phyloP scores from a whole-genome alignment of 2,329 filamentous ascomycete genomes.

The Phaeosphaeriaceae sp. region DNA sequence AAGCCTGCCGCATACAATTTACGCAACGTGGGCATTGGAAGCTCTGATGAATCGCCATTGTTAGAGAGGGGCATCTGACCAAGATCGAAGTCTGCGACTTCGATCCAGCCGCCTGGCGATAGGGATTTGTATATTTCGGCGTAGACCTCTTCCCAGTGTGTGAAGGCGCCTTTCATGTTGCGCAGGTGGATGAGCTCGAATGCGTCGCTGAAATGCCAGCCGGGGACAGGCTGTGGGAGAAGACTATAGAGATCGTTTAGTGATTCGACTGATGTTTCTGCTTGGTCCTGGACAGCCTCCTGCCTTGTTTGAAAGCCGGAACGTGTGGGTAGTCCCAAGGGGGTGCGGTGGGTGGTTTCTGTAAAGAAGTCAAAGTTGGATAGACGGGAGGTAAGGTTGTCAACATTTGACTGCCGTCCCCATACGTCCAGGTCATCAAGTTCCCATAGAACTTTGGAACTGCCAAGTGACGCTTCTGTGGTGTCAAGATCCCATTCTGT shows the following conservation, averaged over 20 bases:
- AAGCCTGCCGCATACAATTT: constrained; percentile 37
- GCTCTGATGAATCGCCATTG: constrained; percentile 4
- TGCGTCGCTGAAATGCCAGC: constrained; percentile 56
- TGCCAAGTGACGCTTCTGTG: constrained; percentile 47
- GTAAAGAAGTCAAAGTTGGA: constrained; percentile 33
- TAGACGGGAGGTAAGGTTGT: constrained; percentile 30
- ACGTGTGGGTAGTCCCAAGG: constrained; percentile 19
- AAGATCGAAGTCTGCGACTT: constrained; percentile 52
- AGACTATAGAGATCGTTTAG: constrained; percentile 32
- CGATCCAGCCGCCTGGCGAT: constrained; percentile 54
- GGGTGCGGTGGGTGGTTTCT: constrained; percentile 27
- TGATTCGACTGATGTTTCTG: constrained; percentile 26
- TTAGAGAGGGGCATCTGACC: constrained; percentile 29
- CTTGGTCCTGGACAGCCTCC: constrained; percentile 8
- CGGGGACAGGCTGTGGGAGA: constrained; percentile 28
- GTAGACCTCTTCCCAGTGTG: constrained; percentile 56
- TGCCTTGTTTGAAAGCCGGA: constrained; percentile 2
- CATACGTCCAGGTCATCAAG: constrained; percentile 48
- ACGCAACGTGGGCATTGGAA: constrained; percentile 34
- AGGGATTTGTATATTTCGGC: constrained; percentile 54
- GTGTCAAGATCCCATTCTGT: constrained; percentile 59
- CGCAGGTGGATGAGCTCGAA: constrained; percentile 60
- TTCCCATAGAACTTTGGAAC: constrained; percentile 42
- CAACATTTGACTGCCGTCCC: constrained; percentile 34
- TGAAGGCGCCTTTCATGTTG: constrained; percentile 56